Conservation (phyloP, 148 eudicot genomes). For the Nepenthes gracilis region DNA sequence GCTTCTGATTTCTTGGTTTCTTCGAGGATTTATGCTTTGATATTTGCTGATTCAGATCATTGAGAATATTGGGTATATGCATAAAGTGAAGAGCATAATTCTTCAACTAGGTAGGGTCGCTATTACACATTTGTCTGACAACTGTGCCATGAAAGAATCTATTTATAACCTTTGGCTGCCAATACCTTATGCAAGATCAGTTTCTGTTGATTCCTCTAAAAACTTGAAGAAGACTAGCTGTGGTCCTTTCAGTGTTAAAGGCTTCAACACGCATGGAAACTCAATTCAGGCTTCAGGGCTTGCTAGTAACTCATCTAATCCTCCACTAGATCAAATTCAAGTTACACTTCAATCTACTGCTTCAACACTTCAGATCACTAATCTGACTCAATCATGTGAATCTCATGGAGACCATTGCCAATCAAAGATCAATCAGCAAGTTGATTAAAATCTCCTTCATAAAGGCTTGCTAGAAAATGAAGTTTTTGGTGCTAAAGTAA, state of each 20-base stretch:
- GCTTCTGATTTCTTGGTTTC: not conserved
- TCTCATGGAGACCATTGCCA: constrained; percentile 15
- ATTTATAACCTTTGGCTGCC: constrained; percentile 27
- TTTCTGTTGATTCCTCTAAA: constrained; percentile 14
- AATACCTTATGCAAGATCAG: constrained; percentile 13
- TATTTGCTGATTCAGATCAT: constrained; percentile 40
- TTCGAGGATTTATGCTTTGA: not conserved
- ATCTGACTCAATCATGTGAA: constrained; percentile 7
- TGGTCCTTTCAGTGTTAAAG: constrained; percentile 13
- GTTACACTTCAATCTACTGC: constrained; percentile 24
- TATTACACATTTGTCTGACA: constrained; percentile 41
- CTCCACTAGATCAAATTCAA: constrained; percentile 19
- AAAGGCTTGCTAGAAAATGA: constrained; percentile 16
- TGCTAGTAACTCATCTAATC: constrained; percentile 28
- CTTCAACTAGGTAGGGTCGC: constrained; percentile 62
- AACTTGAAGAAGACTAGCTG: constrained; percentile 11
- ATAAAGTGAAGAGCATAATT: constrained; percentile 57
- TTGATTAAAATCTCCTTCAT: constrained; percentile 13
- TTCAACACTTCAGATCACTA: constrained; percentile 21
- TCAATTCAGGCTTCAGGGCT: constrained; percentile 17
- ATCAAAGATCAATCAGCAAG: constrained; percentile 7
- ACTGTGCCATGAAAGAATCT: constrained; percentile 31
- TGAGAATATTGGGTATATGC: constrained; percentile 69
- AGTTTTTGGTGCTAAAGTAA: constrained; percentile 20
- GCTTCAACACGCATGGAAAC: constrained; percentile 19